Evolutionary conservation across 1,284 basidiomycete species (phyloP), one percentile per base, ranked within the genome.

Genomic region (Melampsora larici-populina): DNA sequence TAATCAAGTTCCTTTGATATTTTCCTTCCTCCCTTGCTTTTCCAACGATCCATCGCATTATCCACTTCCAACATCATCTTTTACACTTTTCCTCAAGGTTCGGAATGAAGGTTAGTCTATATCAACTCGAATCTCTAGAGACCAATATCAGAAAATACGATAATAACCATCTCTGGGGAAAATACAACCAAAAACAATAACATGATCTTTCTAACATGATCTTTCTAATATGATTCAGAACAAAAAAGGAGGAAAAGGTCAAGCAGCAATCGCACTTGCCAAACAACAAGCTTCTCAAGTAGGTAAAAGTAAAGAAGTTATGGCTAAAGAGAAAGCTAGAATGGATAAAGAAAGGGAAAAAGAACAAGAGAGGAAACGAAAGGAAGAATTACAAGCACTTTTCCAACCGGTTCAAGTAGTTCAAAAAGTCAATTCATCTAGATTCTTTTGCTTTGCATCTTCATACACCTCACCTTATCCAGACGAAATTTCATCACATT

Each of bases 181-280:
- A 51, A 74, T 3, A 46, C 15, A 13, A 46, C 15, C 43, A n/a
- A 11, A 46, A 46, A 46, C 43, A 11, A 46, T 15, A 40, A 40
- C 36, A 40, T 40, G 36, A 6, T 40, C n/a, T n/a, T n/a, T n/a
- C n/a, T n/a, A n/a, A n/a, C n/a, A n/a, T n/a, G n/a, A n/a, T 40
- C 40, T 67, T 31, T 13, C 33, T 26, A 18, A 46, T 29, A 29
- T 29, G 78, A 88, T 95, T 89, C 94, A 95, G 88, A 96, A 95
- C 86, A 91, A 92, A 80, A 94, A 94, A 87, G 94, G 92, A 17
- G 87, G 91, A 80, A 97, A 92, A 85, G 95, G 94, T 36, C 92
- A 98, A 86, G 90, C 91, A 83, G 88, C 92, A 80, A 90, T 97
- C 29, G 88, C 89, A 66, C 86, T 87, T 68, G 90, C 97, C 72